Conservation (phyloP, 805 yeast species). For the Candida namnaoensis region DNA sequence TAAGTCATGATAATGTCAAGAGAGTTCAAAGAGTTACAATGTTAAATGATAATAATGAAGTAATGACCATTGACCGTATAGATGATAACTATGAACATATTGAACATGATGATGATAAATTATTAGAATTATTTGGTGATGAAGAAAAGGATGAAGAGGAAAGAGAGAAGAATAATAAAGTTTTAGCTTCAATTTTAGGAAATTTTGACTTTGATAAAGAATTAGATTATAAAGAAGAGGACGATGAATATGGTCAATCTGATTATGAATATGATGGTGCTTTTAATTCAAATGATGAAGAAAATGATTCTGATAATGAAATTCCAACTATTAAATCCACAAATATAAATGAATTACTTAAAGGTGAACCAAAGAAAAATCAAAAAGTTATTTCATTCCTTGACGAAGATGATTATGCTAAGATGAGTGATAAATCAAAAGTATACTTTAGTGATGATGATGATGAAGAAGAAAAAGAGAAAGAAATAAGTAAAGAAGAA, state of each 20-base stretch:
- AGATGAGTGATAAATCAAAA: neutral
- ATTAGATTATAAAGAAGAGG: slow-evolving; percentile 29
- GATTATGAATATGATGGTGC: slow-evolving; percentile 39
- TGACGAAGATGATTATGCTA: slow-evolving; percentile 15
- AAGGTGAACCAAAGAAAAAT: slow-evolving; percentile 13
- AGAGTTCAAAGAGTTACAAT: neutral
- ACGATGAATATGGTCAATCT: slow-evolving; percentile 26
- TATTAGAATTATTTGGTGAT: slow-evolving; percentile 19
- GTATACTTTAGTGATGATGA: slow-evolving; percentile 4
- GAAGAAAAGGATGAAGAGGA: slow-evolving; percentile 31
- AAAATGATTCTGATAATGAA: slow-evolving; percentile 25
- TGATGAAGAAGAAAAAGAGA: slow-evolving; percentile 14
- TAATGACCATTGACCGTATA: slow-evolving; percentile 7
- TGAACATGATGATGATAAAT: slow-evolving; percentile 3
- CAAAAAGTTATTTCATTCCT: slow-evolving; percentile 9
- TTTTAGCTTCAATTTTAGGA: slow-evolving; percentile 38
- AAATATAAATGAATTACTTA: slow-evolving; percentile 19
- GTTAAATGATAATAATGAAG: slow-evolving; percentile 9
- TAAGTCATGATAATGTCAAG: slow-evolving; percentile 5
- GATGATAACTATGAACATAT: slow-evolving; percentile 4
- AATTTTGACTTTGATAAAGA: slow-evolving; percentile 47
- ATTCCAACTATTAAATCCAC: slow-evolving; percentile 9
- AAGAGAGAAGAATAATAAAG: slow-evolving; percentile 32
- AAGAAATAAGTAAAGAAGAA: slow-evolving; percentile 4
- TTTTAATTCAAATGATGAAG: slow-evolving; percentile 19